phyloP scores from a whole-genome alignment of 2,329 filamentous ascomycete species.

The Harringtonia lauricola region DNA sequence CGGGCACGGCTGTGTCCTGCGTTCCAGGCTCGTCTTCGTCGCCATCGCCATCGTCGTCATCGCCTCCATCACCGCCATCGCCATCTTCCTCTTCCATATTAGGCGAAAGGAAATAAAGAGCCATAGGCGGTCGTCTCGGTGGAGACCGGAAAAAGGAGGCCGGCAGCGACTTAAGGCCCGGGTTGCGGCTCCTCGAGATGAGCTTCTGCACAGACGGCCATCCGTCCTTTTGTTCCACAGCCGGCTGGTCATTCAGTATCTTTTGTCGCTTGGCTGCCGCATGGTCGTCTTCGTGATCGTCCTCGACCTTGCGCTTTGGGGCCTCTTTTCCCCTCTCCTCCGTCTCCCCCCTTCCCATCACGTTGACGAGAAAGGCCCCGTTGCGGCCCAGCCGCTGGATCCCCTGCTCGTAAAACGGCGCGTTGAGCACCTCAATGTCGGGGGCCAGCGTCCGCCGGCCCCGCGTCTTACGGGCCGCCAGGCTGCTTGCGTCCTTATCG shows the following conservation, averaged over 20 bases:
- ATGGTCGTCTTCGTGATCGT: no score
- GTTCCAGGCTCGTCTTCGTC: not conserved
- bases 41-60: not conserved
- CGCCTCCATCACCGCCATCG: not conserved
- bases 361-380: not conserved
- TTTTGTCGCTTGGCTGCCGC: not conserved
- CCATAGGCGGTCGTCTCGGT: not conserved
- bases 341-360: not conserved
- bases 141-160: constrained; percentile 6
- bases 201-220: no score
- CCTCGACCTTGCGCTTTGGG: not conserved
- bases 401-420: constrained; percentile 33
- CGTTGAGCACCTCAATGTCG: constrained; percentile 36
- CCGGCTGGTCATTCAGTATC: not conserved
- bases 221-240: not conserved
- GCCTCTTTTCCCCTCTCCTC: not conserved
- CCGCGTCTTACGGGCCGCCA: constrained; percentile 10
- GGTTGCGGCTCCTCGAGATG: constrained; percentile 3
- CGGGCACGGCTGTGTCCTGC: not conserved
- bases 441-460: constrained; percentile 24
- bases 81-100: constrained; percentile 4
- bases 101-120: constrained; percentile 8
- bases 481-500: constrained; percentile 11
- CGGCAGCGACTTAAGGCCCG: constrained; percentile 11
- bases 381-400: not conserved